Base-by-base conservation (phyloP, 345 rosid genomes). In the Viola odorata region DNA sequence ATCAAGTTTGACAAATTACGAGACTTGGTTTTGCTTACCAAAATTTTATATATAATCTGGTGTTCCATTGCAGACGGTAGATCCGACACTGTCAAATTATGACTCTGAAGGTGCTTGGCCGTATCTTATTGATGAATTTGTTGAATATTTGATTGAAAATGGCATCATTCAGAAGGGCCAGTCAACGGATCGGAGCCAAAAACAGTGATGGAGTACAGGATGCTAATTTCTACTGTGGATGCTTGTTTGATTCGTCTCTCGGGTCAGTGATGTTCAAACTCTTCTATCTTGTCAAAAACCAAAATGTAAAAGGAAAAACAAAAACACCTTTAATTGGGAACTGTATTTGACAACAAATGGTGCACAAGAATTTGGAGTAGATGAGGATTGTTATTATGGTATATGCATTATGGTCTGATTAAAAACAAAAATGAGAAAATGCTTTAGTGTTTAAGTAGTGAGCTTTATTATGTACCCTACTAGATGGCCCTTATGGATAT, bases 91-190 rank as follows among this genome's bases (percentile, higher is more conserved):
- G 45, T 78, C 91, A 12, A 90, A 86, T 61, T 94, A 94, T 55
- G 96, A 86, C 37, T 83, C 95, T 0, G 97, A 94, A 78, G 96
- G 97, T 61, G 99, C 96, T 12, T 94, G 99, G 99, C 97, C 99
- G 0, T 90, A 90, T 74, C 95, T 94, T 52, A 88, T 88, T 5
- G 99, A 94, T 66, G 99, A 94, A 70, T 94, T 94, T 15, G 97
- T 85, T n/a, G 99, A 94, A 61, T 90, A 88, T 78, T 70, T 88
- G 84, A 57, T 74, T 41, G 97, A 91, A 76, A 88, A 80, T 63
- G 73, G 69, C 61, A 72, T 86, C 45, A 61, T 76, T 48, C 79
- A 72, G 57, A 81, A 61, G 70, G 69, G 38, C 47, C 62, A 72
- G 67, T 23, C 55, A 12, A 42, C 51, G 8, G 77, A 66, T 40